These are phyloP conservation scores for Mimosa bimucronata DNA, from an alignment of 306 rosid genomes.

Conservation along the genomic window DNA sequence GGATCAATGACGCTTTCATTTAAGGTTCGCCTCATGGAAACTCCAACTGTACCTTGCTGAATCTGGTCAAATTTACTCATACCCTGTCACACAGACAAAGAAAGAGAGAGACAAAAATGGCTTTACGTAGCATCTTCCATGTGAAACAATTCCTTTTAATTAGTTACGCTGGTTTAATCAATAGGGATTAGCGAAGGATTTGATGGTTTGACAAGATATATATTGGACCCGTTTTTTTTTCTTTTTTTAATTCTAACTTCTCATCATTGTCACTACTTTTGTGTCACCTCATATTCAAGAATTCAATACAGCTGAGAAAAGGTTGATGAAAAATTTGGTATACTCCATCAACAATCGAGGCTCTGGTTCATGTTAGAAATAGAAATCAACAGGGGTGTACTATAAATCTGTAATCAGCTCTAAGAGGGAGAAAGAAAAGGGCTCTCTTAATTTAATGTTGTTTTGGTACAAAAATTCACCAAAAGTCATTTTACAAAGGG, in stretches of 20 bases:
- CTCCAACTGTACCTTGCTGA: conserved; percentile 13
- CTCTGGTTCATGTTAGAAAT: neutral
- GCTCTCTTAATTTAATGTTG: neutral
- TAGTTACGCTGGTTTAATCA: neutral
- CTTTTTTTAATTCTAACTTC: neutral
- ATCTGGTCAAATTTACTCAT: conserved; percentile 24
- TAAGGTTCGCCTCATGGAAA: conserved; percentile 38
- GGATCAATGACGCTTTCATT: conserved; percentile 22
- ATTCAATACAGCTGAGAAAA: neutral
- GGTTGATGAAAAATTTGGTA: neutral
- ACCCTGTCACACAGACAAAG: neutral
- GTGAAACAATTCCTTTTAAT: neutral
- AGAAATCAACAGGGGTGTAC: neutral
- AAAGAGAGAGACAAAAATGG: conserved; percentile 1
- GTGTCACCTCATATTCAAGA: neutral
- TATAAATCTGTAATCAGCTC: neutral
- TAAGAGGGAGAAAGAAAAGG: neutral
- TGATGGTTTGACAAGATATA: conserved; percentile 14
- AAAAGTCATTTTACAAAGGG: conserved; percentile 16
- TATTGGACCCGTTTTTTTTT: conserved; percentile 13
- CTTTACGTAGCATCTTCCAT: conserved; percentile 18
- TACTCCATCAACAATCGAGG: neutral
- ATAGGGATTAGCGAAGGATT: conserved; percentile 23
- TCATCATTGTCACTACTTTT: neutral
- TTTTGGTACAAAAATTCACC: conserved; percentile 10